Base-by-base conservation (phyloP, 2,329 filamentous ascomycete genomes). In the Paraconiothyrium sp. region DNA sequence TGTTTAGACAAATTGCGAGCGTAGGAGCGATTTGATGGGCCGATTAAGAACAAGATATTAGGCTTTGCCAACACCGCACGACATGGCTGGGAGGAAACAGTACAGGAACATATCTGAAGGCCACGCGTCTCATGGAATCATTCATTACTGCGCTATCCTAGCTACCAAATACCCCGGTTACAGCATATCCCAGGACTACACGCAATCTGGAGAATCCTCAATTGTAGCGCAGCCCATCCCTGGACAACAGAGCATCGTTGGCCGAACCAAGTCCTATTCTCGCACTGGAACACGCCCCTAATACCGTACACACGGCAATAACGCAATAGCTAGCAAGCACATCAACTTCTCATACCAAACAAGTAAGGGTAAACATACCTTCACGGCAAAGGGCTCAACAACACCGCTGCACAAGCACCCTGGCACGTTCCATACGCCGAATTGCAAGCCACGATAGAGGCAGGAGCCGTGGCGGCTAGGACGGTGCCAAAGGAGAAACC, bases 371-470 rank as follows among this genome's bases (percentile, higher is more conserved):
- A 2, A 44, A 20, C 52, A 20, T 4, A 20, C 37, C 27, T 14
- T 47, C 14, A 56, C 9, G 43, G 54, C 1, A 43, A 27, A 6
- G 54, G 54, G 14, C 2, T 5, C 10, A 47, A 20, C 57, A 54
- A 41, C n/a, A 74, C 63, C 2, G 73, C 73, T 5, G 78, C 78
- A 68, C 83, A 85, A n/a, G 77, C 76, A 11, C 80, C 80, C 62
- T 82, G 78, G 54, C 83, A 86, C 0, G 66, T 72, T 0, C 83
- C 84, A 59, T 75, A 85, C 0, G 81, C 78, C 1, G 69, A 1
- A 62, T 86, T 85, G 61, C 84, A 86, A 0, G 71, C 79, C 1
- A 83, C 1, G 7, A 85, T 73, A 0, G 78, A 67, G 0, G 80
- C 76, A 0, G 82, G 80, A 2, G 82, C 81, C 0, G 74, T 69